A percentile compares a stretch with the other conserved stretches of the same genome.
These are phyloP conservation scores for Eragrostis curvula DNA, from an alignment of 176 grass and related monocot species.

Conservation along the genomic window DNA sequence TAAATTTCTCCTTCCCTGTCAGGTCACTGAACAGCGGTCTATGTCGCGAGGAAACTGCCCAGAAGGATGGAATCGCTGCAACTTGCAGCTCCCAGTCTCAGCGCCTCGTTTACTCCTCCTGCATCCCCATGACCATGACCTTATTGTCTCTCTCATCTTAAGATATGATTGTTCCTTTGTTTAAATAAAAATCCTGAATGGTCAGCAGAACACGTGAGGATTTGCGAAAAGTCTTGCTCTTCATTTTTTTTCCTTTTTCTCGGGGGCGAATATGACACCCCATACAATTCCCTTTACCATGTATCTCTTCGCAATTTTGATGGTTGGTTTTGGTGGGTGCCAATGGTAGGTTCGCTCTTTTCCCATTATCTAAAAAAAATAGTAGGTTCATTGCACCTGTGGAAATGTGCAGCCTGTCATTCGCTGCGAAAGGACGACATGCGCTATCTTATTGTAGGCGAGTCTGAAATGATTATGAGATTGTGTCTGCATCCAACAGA, in stretches of 20 bases:
- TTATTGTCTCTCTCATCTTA: neutral
- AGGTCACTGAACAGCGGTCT: slow-evolving; percentile 6
- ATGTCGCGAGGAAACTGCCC: slow-evolving; percentile 39
- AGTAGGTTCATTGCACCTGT: slow-evolving; percentile 27
- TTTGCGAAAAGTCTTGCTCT: slow-evolving; percentile 21
- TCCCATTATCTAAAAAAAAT: no score
- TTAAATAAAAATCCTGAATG: neutral
- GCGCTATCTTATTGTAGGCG: neutral
- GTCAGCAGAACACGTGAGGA: slow-evolving; percentile 52
- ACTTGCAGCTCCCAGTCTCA: neutral
- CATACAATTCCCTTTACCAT: neutral
- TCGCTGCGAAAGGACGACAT: neutral
- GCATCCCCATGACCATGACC: slow-evolving; percentile 2
- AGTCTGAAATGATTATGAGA: neutral
- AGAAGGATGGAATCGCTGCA: slow-evolving; percentile 9
- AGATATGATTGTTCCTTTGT: neutral
- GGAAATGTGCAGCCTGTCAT: neutral
- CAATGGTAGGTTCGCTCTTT: no score
- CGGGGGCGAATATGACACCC: slow-evolving; percentile 9
- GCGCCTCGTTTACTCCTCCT: slow-evolving; percentile 6
- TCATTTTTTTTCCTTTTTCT: neutral
- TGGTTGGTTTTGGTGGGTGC: neutral
- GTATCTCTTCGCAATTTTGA: neutral
- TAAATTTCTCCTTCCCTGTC: neutral
- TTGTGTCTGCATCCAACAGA: neutral